Conservation (phyloP, 1,284 basidiomycete species). For the Trichosporon inkin region DNA sequence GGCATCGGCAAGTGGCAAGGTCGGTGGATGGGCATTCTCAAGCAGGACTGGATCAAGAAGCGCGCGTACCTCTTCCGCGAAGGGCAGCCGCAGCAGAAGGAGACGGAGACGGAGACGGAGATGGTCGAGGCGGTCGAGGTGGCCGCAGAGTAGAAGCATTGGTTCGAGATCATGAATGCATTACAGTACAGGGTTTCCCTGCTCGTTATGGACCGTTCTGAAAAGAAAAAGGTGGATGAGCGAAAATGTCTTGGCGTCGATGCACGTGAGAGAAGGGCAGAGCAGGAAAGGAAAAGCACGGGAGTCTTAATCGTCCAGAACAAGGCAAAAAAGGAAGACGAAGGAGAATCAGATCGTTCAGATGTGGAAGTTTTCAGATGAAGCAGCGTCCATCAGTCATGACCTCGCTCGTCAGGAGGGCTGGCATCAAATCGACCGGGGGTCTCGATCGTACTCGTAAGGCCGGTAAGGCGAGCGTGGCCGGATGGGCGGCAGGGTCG, state of each 20-base stretch:
- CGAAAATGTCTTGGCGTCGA: not conserved
- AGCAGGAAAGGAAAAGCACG: not conserved
- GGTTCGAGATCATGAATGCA: not conserved
- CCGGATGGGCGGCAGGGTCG: slow-evolving; percentile 20
- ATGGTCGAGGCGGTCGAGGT: not conserved
- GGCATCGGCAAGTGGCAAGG: slow-evolving; percentile 24
- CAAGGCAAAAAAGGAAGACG: not conserved
- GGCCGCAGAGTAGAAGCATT: not conserved
- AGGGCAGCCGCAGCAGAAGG: slow-evolving; percentile 7
- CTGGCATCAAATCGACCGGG: slow-evolving; percentile 3
- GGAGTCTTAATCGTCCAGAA: not conserved
- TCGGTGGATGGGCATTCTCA: slow-evolving; percentile 20
- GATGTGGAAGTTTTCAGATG: not conserved
- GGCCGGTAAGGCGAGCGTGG: slow-evolving; percentile 15
- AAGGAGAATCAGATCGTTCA: not conserved
- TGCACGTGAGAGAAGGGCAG: not conserved
- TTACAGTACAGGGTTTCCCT: slow-evolving; percentile 6
- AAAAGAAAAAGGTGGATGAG: not conserved
- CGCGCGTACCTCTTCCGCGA: slow-evolving; percentile 6
- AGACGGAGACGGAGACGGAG: not conserved
- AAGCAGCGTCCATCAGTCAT: not conserved
- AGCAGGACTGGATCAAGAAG: slow-evolving; percentile 4
- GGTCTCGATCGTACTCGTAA: slow-evolving; percentile 17
- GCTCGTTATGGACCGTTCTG: slow-evolving; percentile 6
- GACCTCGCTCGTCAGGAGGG: not conserved